Base-by-base conservation (phyloP, 345 rosid genomes). In the Hevea brasiliensis region DNA sequence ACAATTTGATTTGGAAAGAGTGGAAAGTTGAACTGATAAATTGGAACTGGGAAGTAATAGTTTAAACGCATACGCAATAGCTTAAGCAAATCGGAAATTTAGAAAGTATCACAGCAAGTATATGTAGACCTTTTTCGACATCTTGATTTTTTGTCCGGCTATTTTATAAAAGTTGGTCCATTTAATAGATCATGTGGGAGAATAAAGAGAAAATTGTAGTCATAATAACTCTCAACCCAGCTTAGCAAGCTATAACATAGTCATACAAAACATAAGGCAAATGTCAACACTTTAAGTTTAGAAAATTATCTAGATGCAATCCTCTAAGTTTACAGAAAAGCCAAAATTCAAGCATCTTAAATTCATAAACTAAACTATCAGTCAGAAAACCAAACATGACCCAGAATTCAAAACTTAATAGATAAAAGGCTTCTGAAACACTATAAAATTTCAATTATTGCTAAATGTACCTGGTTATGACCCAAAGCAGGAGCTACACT, bases 401-500 rank as follows among this genome's bases (percentile, higher is more conserved):
- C 17, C 26, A 35, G 66, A 62, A 62, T 40, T 50, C 50, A 41
- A 66, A 15, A 17, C 55, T 48, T 17, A 14, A 26, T 7, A 48
- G 27, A 32, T 7, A 1, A 40, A 21, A 13, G 50, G 7, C 48
- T 7, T 11, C 42, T 45, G 8, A 41, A 41, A 5, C 21, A 17
- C 37, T 56, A 17, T 12, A 55, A 12, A 15, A 54, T 14, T 55
- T 9, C 50, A 24, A 57, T 42, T 2, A 50, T 1, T 15, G 20
- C 18, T 17, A 13, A 66, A 65, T 4, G 61, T 76, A 89, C 94
- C 98, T 88, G 79, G 86, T 90, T 91, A 83, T 92, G 98, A 67
- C 97, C 97, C 89, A 94, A 74, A 44, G 97, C 97, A 10, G 98
- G 81, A 68, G 96, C 94, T 15, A 90, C 93, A 67, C 87, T 79